Conservation (phyloP, 1,284 basidiomycete species). For the Sparassis latifolia region DNA sequence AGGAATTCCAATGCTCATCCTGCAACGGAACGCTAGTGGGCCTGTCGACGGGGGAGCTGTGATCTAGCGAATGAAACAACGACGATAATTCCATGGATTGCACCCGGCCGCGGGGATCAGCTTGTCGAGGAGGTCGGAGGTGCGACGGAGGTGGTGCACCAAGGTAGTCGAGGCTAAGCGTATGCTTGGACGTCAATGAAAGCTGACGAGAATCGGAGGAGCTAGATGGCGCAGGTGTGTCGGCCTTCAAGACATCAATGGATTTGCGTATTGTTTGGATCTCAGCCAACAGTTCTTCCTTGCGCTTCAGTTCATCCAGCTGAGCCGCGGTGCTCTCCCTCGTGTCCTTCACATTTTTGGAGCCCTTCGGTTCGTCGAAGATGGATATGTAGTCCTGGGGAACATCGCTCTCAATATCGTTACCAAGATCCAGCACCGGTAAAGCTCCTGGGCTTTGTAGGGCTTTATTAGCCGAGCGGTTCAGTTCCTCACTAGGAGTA, state of each 20-base stretch:
- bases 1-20: conserved; percentile 70
- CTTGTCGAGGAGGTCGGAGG: conserved; percentile 57
- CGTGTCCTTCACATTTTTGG: conserved; percentile 23
- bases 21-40: conserved; percentile 67
- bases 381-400: conserved; percentile 55
- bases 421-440: conserved; percentile 68
- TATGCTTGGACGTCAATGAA: conserved; percentile 61
- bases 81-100: conserved; percentile 69
- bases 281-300: conserved; percentile 65
- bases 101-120: conserved; percentile 58
- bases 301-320: conserved; percentile 54
- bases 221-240: conserved; percentile 52
- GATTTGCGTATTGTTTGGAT: conserved; percentile 73
- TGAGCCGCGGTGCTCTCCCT: conserved; percentile 37
- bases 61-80: conserved; percentile 34
- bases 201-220: conserved; percentile 54
- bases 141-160: conserved; percentile 43
- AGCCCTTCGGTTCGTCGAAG: conserved; percentile 15
- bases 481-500: conserved; percentile 49
- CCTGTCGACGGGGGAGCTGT: conserved; percentile 51
- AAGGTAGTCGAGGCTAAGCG: conserved; percentile 57
- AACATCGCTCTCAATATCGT: conserved; percentile 65
- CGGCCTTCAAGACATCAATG: conserved; percentile 65
- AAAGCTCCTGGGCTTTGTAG: conserved; percentile 51
- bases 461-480: conserved; percentile 38